A percentile compares a stretch with the other conserved stretches of the same genome.
These are phyloP conservation scores for Pestalotiopsis sp. DNA, from an alignment of 2,329 filamentous ascomycete species.

Conservation along the genomic window DNA sequence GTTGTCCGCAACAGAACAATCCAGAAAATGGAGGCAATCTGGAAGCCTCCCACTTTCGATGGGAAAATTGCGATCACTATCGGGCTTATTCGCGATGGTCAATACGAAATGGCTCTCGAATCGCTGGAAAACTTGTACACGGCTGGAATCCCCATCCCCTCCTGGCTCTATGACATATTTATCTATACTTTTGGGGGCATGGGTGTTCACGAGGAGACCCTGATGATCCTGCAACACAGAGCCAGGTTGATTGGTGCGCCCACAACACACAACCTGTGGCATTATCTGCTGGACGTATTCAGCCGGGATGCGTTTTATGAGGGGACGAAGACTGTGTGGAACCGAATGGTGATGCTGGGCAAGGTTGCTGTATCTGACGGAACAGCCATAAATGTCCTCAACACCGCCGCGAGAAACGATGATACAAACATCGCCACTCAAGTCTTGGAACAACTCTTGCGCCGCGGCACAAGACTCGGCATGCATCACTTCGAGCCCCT, in stretches of 20 bases:
- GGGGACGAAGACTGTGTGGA: conserved; percentile 72
- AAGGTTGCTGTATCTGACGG: conserved; percentile 65
- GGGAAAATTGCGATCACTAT: conserved; percentile 69
- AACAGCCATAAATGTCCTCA: conserved; percentile 67
- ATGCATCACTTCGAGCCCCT: conserved; percentile 79
- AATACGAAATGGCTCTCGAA: conserved; percentile 78
- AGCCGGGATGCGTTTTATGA: conserved; percentile 63
- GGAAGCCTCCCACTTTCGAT: conserved; percentile 62
- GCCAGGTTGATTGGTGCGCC: conserved; percentile 40
- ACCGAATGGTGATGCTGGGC: conserved; percentile 53
- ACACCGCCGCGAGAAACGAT: conserved; percentile 67
- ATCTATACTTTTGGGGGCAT: conserved; percentile 71
- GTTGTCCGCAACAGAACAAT: conserved; percentile 71
- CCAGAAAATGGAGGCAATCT: conserved; percentile 70
- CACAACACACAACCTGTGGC: conserved; percentile 58
- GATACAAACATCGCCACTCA: conserved; percentile 70
- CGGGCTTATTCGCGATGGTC: conserved; percentile 76
- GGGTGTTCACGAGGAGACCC: conserved; percentile 75
- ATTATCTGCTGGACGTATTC: conserved; percentile 74
- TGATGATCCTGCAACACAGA: conserved; percentile 65
- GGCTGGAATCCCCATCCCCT: conserved; percentile 53
- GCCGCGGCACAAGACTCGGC: conserved; percentile 57
- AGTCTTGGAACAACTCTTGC: conserved; percentile 65
- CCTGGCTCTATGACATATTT: conserved; percentile 79
- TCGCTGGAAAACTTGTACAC: conserved; percentile 67